Evolutionary conservation across 2,329 filamentous ascomycete species (phyloP).

Genomic region (Colletotrichum plurivorum): DNA sequence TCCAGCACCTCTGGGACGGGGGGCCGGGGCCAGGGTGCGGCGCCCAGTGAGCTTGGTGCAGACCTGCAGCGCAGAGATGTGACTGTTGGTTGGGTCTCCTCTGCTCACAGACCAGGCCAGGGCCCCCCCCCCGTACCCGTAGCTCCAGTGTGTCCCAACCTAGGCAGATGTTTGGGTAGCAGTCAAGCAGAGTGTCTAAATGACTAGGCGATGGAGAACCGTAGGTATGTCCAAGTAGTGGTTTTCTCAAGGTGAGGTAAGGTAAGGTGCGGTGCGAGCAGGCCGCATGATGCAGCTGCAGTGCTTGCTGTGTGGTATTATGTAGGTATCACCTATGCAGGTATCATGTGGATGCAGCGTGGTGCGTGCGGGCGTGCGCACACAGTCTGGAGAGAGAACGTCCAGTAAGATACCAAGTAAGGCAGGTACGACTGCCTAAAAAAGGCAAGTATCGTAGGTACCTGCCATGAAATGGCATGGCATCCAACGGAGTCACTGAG

Average conservation of each 20-base stretch:
- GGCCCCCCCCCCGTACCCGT: too few species aligned
- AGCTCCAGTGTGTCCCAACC: too few species aligned
- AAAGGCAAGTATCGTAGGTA: constrained; percentile 16
- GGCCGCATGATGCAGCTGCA: constrained; percentile 36
- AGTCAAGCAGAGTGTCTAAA: too few species aligned
- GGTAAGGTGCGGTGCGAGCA: background rate
- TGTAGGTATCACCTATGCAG: too few species aligned
- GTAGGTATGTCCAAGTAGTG: too few species aligned
- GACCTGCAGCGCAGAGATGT: too few species aligned
- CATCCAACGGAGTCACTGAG: too few species aligned
- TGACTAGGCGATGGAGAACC: too few species aligned
- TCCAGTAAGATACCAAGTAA: background rate
- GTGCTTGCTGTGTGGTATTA: constrained; percentile 13
- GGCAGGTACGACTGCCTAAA: too few species aligned
- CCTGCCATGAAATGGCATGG: constrained; percentile 24
- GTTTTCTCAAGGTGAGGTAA: background rate
- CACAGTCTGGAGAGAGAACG: constrained; percentile 15
- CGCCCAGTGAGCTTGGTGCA: background rate
- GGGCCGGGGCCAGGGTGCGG: background rate
- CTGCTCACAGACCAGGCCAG: background rate
- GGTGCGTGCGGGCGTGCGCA: constrained; percentile 26
- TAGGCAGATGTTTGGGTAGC: too few species aligned
- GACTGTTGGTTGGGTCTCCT: background rate
- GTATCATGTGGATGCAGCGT: too few species aligned
- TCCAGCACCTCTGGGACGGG: too few species aligned